phyloP scores from a whole-genome alignment of 352 stramenopile genomes.

The Phytopythium delawarense region DNA sequence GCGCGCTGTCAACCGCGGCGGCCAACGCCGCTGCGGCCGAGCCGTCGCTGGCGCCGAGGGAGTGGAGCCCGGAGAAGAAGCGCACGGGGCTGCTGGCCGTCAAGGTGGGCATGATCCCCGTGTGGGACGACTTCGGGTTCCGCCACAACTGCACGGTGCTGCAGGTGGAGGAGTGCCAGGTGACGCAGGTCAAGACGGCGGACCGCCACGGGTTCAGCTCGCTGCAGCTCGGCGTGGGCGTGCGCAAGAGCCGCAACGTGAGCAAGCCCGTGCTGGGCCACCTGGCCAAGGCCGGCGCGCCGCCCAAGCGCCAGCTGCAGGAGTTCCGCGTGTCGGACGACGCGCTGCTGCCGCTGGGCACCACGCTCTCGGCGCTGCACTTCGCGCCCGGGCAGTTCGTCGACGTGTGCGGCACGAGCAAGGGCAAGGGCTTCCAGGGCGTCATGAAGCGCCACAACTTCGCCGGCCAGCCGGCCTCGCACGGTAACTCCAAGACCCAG shows the following conservation, averaged over 20 bases:
- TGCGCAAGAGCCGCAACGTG: conserved; percentile 96
- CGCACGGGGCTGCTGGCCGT: conserved; percentile 89
- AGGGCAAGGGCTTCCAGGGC: conserved; percentile 90
- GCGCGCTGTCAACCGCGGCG: conserved; percentile 20
- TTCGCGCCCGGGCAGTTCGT: conserved; percentile 98
- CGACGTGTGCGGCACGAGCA: conserved; percentile 94
- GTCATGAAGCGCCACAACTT: conserved; percentile 99
- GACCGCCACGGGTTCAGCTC: conserved; percentile 93
- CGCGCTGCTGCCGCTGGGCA: conserved; percentile 85
- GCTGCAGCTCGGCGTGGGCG: conserved; percentile 95
- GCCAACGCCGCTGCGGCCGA: conserved; percentile 3
- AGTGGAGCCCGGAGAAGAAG: conserved; percentile 79
- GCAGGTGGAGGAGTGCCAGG: conserved; percentile 89
- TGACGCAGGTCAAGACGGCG: conserved; percentile 95
- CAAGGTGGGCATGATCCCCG: conserved; percentile 99
- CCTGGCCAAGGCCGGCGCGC: conserved; percentile 89
- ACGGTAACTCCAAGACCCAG: conserved; percentile 98
- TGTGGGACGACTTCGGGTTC: conserved; percentile 98
- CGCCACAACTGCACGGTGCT: conserved; percentile 95
- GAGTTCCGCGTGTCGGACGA: conserved; percentile 95
- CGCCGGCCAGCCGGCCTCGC: conserved; percentile 93
- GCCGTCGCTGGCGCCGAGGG: conserved; percentile 20
- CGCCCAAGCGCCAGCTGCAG: conserved; percentile 92
- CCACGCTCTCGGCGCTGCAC: conserved; percentile 93
- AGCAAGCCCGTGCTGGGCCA: conserved; percentile 91